These are phyloP conservation scores for Alternaria infectoria DNA, from an alignment of 2,329 filamentous ascomycete genomes.

Conservation along the genomic window DNA sequence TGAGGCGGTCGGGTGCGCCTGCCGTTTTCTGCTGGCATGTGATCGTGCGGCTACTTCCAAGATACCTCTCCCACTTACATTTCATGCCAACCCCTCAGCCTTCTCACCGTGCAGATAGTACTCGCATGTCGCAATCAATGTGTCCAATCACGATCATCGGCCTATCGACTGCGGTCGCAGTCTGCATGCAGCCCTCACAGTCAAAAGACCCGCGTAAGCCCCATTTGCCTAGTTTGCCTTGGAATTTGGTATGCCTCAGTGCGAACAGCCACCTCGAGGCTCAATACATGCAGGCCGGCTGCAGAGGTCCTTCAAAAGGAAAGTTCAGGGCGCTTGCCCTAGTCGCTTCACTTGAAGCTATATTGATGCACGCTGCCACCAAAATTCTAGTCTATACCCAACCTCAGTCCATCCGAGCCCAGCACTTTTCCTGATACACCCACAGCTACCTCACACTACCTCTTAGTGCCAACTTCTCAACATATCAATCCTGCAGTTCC, in stretches of 20 bases:
- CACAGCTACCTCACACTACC: not conserved
- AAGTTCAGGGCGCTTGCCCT: not conserved
- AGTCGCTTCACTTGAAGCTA: not conserved
- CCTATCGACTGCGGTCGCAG: not conserved
- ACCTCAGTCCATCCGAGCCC: not conserved
- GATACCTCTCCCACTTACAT: not conserved
- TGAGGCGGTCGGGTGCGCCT: conserved; percentile 14
- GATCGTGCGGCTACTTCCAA: not conserved
- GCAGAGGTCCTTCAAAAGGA: conserved; percentile 10
- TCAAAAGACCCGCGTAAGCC: conserved; percentile 11
- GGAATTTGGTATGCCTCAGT: conserved; percentile 8
- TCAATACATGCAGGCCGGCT: conserved; percentile 12
- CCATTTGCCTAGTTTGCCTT: conserved; percentile 30
- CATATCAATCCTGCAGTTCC: not conserved
- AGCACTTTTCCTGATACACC: not conserved
- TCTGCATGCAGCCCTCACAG: not conserved
- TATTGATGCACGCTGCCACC: conserved; percentile 7
- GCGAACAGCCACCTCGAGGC: conserved; percentile 12
- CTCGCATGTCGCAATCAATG: not conserved
- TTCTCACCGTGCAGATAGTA: not conserved
- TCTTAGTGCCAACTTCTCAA: not conserved
- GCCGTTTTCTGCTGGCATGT: conserved; percentile 3
- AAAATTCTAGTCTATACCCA: not conserved
- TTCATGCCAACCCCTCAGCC: not conserved
- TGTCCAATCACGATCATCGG: not conserved